Evolutionary conservation across 495 filamentous ascomycete genomes (phyloP).

Genomic region (Glonium stellatum): DNA sequence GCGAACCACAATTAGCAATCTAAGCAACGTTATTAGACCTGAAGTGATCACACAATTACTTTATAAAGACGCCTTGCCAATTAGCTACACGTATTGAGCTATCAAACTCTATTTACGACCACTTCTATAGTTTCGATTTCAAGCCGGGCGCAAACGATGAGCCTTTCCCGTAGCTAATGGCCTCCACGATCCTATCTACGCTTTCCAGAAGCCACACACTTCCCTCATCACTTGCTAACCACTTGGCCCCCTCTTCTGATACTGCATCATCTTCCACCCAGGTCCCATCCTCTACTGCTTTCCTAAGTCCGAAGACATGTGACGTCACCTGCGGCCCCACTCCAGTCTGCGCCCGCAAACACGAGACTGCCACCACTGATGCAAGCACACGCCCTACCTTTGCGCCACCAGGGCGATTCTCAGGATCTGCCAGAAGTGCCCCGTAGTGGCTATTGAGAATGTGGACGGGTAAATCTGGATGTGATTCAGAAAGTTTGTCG

Average conservation of each 20-base stretch:
- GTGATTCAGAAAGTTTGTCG: constrained; percentile 56
- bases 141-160: no score
- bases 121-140: no score
- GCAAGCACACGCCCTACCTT: constrained; percentile 58
- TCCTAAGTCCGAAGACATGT: constrained; percentile 67
- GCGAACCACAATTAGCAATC: no score
- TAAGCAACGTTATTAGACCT: no score
- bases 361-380: constrained; percentile 61
- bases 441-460: constrained; percentile 67
- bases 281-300: constrained; percentile 61
- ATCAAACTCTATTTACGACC: no score
- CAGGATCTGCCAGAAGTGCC: constrained; percentile 58
- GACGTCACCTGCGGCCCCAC: constrained; percentile 71
- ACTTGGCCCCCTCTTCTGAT: constrained; percentile 44
- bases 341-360: constrained; percentile 65
- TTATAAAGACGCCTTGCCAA: no score
- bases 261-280: constrained; percentile 42
- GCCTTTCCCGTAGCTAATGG: no score
- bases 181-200: constrained; percentile 61
- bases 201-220: constrained; percentile 63
- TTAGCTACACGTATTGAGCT: no score
- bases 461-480: constrained; percentile 71
- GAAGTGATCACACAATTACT: no score
- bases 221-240: constrained; percentile 67
- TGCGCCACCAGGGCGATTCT: constrained; percentile 7